phyloP scores from a whole-genome alignment of 2,329 filamentous ascomycete genomes.

The Neophaeococcomyces mojaviensis region DNA sequence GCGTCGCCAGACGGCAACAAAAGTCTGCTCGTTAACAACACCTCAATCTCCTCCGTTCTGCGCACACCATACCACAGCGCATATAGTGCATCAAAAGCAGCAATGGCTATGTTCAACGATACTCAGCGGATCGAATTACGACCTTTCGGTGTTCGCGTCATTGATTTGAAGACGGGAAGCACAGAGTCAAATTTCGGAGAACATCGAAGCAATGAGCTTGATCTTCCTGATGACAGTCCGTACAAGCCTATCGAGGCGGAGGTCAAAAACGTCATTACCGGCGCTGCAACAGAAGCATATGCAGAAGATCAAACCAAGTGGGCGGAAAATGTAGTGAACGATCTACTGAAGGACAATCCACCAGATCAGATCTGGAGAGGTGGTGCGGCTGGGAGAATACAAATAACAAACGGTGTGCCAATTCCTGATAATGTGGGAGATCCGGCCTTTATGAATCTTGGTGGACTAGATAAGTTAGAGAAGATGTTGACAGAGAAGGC shows the following conservation, averaged over 20 bases:
- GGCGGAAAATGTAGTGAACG: constrained; percentile 47
- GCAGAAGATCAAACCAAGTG: constrained; percentile 29
- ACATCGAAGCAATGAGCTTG: constrained; percentile 2
- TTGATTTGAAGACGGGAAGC: constrained; percentile 25
- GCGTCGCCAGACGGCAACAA: constrained; percentile 17
- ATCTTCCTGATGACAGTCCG: not conserved
- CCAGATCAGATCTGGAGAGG: constrained; percentile 14
- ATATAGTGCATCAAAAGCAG: constrained; percentile 30
- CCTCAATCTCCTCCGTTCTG: constrained; percentile 27
- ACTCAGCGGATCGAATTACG: constrained; percentile 28
- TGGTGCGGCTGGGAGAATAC: constrained; percentile 4
- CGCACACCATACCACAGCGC: constrained; percentile 28
- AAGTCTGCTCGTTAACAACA: constrained; percentile 34
- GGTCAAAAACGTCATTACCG: constrained; percentile 12
- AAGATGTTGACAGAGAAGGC: too few relatives aligned
- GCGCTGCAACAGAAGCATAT: not conserved
- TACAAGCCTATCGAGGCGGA: constrained; percentile 11
- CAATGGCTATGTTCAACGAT: constrained; percentile 24
- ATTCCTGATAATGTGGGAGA: too few relatives aligned
- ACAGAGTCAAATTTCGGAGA: constrained; percentile 17
- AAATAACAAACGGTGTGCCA: too few relatives aligned
- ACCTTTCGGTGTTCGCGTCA: constrained; percentile 26
- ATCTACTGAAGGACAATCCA: constrained; percentile 44
- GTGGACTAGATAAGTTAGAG: too few relatives aligned
- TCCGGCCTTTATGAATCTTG: too few relatives aligned